These are phyloP conservation scores for Penicillium concentricum DNA, from an alignment of 2,329 filamentous ascomycete genomes.

Conservation along the genomic window DNA sequence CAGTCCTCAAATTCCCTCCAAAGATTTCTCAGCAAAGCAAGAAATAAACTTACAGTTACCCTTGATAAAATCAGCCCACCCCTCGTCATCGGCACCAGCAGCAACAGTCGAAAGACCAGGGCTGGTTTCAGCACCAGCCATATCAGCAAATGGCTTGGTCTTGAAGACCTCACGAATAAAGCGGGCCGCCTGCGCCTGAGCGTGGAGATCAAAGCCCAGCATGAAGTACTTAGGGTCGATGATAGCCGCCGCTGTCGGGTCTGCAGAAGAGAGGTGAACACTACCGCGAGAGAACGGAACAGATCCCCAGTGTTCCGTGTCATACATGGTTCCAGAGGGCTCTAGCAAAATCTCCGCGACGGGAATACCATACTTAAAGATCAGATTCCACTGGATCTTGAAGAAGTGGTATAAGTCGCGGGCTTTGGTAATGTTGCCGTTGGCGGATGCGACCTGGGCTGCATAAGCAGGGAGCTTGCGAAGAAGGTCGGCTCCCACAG, in stretches of 20 bases:
- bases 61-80: constrained; percentile 26
- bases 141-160: constrained; percentile 16
- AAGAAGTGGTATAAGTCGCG: constrained; percentile 24
- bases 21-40: not conserved
- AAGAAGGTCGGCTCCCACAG: constrained; percentile 16
- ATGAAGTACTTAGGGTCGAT: constrained; percentile 35
- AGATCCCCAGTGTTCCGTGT: constrained; percentile 26
- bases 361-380: constrained; percentile 27
- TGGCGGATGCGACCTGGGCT: constrained; percentile 17
- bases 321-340: constrained; percentile 16
- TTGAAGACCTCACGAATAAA: constrained; percentile 23
- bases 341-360: constrained; percentile 29
- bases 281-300: constrained; percentile 35
- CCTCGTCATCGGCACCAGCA: constrained; percentile 20
- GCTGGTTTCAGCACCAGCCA: constrained; percentile 18
- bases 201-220: constrained; percentile 27
- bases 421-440: constrained; percentile 16
- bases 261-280: constrained; percentile 28
- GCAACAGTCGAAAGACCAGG: constrained; percentile 23
- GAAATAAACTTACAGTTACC: constrained; percentile 20
- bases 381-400: constrained; percentile 29
- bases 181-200: constrained; percentile 23
- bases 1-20: not conserved
- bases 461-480: constrained; percentile 24
- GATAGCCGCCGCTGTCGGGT: constrained; percentile 21